Evolutionary conservation across 2,329 filamentous ascomycete species (phyloP), one percentile per base, ranked within the genome.

Genomic region (Arthrobotrys pseudoclavata): DNA sequence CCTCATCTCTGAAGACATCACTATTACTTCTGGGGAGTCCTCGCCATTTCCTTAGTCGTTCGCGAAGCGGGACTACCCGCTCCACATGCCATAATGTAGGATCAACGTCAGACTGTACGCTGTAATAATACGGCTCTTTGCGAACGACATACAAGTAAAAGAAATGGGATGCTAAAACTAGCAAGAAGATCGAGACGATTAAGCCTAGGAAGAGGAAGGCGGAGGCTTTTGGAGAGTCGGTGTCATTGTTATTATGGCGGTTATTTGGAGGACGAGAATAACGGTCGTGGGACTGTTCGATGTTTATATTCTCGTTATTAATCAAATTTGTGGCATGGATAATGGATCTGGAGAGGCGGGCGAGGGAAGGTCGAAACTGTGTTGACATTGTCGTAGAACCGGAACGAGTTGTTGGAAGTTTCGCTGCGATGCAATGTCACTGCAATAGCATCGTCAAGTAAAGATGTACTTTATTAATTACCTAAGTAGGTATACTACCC

Each of bases 11-110:
- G 29, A 77, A 71, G 29, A 62, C 55, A 29, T 77, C 74, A 42
- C 74, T 77, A 52, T 71, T 15, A 26, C 60, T 67, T 2, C 74
- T 62, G 31, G 67, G 60, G 0, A 15, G 61, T 10, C 67, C 67
- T 4, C 62, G 52, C 67, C 67, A 70, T 10, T 18, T 31, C n/a
- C 74, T 26, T 15, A 77, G 2, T n/a, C 74, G 74, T 57, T 77
- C 74, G 22, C 74, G 74, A 45, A 77, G 74, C 18, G 74, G 74
- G 10, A 77, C 53, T 22, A 77, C 61, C 34, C 74, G 74, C 42
- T 77, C 74, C 20, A 77, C 74, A 57, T 77, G 74, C 74, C 74
- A 77, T 34, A 77, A 31, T 5, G 74, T 71, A n/a, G 74, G 74
- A 61, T 77, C 74, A 13, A 77, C 26, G 53, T 77, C 74, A 13